A percentile compares a stretch with the other conserved stretches of the same genome.
These are phyloP conservation scores for Ruellia speciosa DNA, from an alignment of 305 asterid species.

Conservation along the genomic window DNA sequence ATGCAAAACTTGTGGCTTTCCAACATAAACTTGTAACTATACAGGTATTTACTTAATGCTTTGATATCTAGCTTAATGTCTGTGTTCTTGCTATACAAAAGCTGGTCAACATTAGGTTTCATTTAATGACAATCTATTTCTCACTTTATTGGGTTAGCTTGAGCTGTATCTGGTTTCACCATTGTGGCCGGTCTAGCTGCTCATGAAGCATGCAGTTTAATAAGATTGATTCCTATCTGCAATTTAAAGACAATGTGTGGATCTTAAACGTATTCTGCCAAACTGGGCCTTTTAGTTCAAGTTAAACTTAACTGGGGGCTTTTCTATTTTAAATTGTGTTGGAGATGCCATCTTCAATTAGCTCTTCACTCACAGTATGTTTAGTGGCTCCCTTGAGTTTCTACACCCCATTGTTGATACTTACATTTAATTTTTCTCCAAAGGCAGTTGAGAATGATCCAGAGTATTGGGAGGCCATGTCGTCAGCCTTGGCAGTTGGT, in stretches of 20 bases:
- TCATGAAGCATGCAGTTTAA: background rate
- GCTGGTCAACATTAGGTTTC: constrained; percentile 3
- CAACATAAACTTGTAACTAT: constrained; percentile 56
- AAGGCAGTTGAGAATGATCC: constrained; percentile 89
- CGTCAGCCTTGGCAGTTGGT: constrained; percentile 90
- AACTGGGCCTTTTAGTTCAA: background rate
- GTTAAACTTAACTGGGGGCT: too few species aligned
- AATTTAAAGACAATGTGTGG: background rate
- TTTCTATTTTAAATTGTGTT: too few species aligned
- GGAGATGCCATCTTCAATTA: background rate
- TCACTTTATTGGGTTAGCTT: background rate
- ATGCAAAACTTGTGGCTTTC: constrained; percentile 68
- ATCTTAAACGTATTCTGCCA: background rate
- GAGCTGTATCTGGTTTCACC: constrained; percentile 6
- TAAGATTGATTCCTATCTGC: background rate
- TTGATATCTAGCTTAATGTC: constrained; percentile 5
- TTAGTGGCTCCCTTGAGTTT: constrained; percentile 2
- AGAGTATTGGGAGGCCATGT: constrained; percentile 81
- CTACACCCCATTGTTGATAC: constrained; percentile 1
- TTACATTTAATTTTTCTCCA: constrained; percentile 7
- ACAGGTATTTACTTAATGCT: constrained; percentile 41
- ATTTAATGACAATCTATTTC: constrained; percentile 2
- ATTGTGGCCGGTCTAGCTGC: constrained; percentile 10
- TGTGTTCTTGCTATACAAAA: background rate
- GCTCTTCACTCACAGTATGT: too few species aligned